Evolutionary conservation across 352 stramenopile genomes (phyloP).

Genomic region (Phytophthora parvispora): DNA sequence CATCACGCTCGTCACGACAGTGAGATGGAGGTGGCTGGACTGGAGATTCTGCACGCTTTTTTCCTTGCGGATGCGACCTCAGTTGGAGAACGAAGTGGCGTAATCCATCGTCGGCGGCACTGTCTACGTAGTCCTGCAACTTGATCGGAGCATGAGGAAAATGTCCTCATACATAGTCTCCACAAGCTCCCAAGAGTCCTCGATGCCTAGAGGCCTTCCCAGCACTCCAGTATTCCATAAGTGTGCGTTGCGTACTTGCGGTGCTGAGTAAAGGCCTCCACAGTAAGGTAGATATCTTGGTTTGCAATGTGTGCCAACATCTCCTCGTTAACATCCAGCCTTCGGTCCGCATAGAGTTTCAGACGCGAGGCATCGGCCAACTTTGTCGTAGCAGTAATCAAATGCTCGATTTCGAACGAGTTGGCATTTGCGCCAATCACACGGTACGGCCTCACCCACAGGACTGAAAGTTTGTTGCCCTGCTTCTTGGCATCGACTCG

Average conservation of each 20-base stretch:
- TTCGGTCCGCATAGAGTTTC: conserved; percentile 12
- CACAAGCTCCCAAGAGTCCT: neutral
- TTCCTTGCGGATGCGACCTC: neutral
- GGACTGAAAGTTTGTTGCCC: conserved; percentile 12
- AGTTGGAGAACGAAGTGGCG: neutral
- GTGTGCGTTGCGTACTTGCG: neutral
- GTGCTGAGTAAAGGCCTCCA: conserved; percentile 9
- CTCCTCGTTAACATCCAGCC: conserved; percentile 8
- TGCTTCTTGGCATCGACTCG: conserved; percentile 11
- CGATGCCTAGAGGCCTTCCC: neutral
- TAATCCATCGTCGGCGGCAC: neutral
- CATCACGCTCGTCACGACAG: neutral
- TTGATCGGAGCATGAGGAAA: neutral
- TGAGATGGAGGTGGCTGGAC: neutral
- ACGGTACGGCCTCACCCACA: conserved; percentile 11
- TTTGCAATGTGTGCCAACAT: conserved; percentile 13
- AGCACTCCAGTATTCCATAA: neutral
- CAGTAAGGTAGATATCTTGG: conserved; percentile 10
- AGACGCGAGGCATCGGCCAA: conserved; percentile 2
- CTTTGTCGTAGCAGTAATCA: conserved; percentile 3
- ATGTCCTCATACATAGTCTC: conserved; percentile 1
- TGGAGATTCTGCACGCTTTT: neutral
- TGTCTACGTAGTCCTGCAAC: neutral
- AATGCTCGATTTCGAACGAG: conserved; percentile 17
- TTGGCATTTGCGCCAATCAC: conserved; percentile 9